Evolutionary conservation across 169 alveolate genomes (phyloP).

Genomic region (Cryptosporidium muris): DNA sequence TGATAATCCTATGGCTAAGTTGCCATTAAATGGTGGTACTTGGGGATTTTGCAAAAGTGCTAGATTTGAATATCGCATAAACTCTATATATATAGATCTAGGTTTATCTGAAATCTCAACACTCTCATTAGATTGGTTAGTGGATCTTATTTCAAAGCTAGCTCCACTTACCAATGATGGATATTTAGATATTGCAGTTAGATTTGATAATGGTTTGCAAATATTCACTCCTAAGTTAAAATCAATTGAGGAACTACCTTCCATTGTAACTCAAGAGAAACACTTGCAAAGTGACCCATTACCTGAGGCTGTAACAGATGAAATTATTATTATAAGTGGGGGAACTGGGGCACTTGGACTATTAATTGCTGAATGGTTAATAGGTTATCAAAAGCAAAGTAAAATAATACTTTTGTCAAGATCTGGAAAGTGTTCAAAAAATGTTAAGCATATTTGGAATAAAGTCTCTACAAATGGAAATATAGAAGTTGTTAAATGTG

Average conservation of each 20-base stretch:
- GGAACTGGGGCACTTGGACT: slow-evolving; percentile 78
- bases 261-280: not conserved
- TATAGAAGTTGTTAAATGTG: slow-evolving; percentile 34
- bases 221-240: slow-evolving; percentile 16
- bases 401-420: slow-evolving; percentile 39
- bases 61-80: slow-evolving; percentile 41
- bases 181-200: slow-evolving; percentile 11
- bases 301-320: not conserved
- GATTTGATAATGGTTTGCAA: not conserved
- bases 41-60: slow-evolving; percentile 43
- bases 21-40: slow-evolving; percentile 21
- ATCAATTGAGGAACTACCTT: not conserved
- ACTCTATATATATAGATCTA: slow-evolving; percentile 9
- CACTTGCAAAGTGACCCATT: not conserved
- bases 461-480: not conserved
- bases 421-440: slow-evolving; percentile 45
- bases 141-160: not conserved
- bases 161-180: not conserved
- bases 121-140: too few species aligned
- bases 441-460: slow-evolving; percentile 2
- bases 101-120: not conserved
- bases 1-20: not conserved
- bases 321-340: slow-evolving; percentile 68
- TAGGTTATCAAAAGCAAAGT: not conserved
- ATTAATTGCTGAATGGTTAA: slow-evolving; percentile 76